A percentile compares a stretch with the other conserved stretches of the same genome.
These are phyloP conservation scores for Penicillium lividum DNA, from an alignment of 495 filamentous ascomycete genomes.

Conservation along the genomic window DNA sequence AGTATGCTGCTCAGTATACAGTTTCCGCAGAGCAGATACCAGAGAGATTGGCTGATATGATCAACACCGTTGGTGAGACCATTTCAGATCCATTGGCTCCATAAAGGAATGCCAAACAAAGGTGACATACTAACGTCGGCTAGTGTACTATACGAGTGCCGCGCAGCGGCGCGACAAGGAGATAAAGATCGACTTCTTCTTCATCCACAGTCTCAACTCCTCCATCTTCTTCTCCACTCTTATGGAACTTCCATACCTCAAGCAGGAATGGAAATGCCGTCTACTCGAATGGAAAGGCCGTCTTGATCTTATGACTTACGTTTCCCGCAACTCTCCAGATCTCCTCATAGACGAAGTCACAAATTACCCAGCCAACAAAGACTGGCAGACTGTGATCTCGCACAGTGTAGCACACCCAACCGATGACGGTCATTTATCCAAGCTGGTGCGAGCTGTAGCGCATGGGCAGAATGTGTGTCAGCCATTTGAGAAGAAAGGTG, in stretches of 20 bases:
- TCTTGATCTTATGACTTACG: constrained; percentile 67
- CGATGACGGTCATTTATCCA: constrained; percentile 80
- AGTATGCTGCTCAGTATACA: constrained; percentile 57
- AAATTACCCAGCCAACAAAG: constrained; percentile 42
- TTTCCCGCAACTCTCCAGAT: constrained; percentile 56
- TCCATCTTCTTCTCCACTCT: constrained; percentile 64
- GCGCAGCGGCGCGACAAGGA: constrained; percentile 63
- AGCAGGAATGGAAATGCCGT: constrained; percentile 54
- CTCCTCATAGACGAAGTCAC: constrained; percentile 56
- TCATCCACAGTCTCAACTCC: constrained; percentile 67
- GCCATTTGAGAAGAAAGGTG: constrained; percentile 39
- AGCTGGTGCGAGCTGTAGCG: constrained; percentile 68
- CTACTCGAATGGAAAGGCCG: constrained; percentile 76
- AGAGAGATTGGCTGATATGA: constrained; percentile 75
- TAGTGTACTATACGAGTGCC: constrained; percentile 60
- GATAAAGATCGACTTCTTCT: constrained; percentile 79
- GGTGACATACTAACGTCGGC: not conserved
- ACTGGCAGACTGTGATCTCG: constrained; percentile 59
- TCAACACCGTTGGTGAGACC: constrained; percentile 55
- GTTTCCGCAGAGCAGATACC: constrained; percentile 63
- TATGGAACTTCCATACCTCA: constrained; percentile 33
- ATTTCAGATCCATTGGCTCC: not conserved
- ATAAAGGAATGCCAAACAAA: not conserved
- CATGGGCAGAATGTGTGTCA: constrained; percentile 54
- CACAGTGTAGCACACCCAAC: constrained; percentile 48